These are phyloP conservation scores for thale cress (Arabidopsis thaliana) DNA, from an alignment of 345 rosid species.

Conservation along the genomic window DNA sequence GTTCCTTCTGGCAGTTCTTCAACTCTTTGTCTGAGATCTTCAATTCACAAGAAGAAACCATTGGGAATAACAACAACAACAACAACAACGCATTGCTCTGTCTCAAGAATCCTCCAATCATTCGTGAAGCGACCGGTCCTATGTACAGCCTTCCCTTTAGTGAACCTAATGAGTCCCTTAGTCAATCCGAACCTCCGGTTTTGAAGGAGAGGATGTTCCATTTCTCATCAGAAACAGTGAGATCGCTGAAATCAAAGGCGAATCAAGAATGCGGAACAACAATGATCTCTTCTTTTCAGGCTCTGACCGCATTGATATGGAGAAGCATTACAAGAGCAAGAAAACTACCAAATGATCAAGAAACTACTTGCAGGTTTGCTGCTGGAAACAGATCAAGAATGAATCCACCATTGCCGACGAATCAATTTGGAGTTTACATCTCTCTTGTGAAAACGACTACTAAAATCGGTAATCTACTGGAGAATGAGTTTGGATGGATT, in stretches of 20 bases:
- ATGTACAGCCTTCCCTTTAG: constrained; percentile 53
- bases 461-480: constrained; percentile 52
- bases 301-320: constrained; percentile 63
- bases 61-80: background rate
- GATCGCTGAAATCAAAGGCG: constrained; percentile 58
- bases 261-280: constrained; percentile 56
- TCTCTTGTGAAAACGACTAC: constrained; percentile 38
- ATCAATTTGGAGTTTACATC: constrained; percentile 66
- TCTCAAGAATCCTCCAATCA: constrained; percentile 57
- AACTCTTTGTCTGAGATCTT: constrained; percentile 69
- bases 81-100: background rate
- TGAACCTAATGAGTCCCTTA: constrained; percentile 45
- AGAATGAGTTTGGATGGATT: constrained; percentile 60
- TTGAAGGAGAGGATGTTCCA: constrained; percentile 65
- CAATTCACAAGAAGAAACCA: constrained; percentile 45
- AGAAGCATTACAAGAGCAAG: constrained; percentile 62
- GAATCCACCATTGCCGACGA: constrained; percentile 51
- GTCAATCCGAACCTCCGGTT: constrained; percentile 44
- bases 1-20: constrained; percentile 76
- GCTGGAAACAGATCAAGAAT: constrained; percentile 58
- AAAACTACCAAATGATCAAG: constrained; percentile 41
- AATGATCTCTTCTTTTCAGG: constrained; percentile 70
- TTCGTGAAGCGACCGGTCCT: constrained; percentile 51
- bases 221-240: constrained; percentile 60
- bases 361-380: constrained; percentile 56